Conservation (phyloP, 805 yeast genomes). For the Ogataea saltuana region DNA sequence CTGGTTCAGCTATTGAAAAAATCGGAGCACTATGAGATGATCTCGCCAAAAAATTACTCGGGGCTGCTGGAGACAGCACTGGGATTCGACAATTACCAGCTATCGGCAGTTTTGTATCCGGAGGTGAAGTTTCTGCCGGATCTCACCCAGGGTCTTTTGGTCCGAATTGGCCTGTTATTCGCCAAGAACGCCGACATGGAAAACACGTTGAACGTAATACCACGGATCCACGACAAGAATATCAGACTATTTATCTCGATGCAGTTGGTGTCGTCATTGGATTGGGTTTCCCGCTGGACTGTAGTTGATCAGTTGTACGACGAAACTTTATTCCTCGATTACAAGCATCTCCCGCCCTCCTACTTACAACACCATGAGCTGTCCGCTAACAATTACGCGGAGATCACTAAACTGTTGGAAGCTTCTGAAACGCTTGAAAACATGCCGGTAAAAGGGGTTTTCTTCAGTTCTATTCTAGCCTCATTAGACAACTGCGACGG, state of each 20-base stretch:
- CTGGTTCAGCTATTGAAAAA: constrained; percentile 13
- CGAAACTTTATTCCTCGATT: neutral
- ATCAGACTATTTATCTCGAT: constrained; percentile 8
- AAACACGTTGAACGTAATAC: constrained; percentile 11
- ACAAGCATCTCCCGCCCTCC: constrained; percentile 4
- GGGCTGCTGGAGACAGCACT: constrained; percentile 18
- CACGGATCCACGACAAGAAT: constrained; percentile 8
- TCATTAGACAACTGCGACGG: constrained; percentile 21
- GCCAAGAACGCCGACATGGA: constrained; percentile 11
- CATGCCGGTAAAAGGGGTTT: constrained; percentile 12
- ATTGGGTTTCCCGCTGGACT: constrained; percentile 10
- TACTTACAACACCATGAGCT: constrained; percentile 7
- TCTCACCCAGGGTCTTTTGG: constrained; percentile 13
- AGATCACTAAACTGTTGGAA: constrained; percentile 6
- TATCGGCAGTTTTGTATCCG: constrained; percentile 6
- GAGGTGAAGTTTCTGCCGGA: constrained; percentile 5
- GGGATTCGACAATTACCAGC: constrained; percentile 4
- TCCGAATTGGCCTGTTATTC: constrained; percentile 11
- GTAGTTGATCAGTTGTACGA: constrained; percentile 11
- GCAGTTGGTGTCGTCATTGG: constrained; percentile 14
- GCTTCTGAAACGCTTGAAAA: constrained; percentile 3
- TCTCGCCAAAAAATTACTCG: constrained; percentile 14
- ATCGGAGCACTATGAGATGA: neutral
- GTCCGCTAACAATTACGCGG: constrained; percentile 10
- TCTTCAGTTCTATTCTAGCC: constrained; percentile 21